Evolutionary conservation across 1,139 yeast genomes (phyloP).

Genomic region (Suhomyces bribrorum): DNA sequence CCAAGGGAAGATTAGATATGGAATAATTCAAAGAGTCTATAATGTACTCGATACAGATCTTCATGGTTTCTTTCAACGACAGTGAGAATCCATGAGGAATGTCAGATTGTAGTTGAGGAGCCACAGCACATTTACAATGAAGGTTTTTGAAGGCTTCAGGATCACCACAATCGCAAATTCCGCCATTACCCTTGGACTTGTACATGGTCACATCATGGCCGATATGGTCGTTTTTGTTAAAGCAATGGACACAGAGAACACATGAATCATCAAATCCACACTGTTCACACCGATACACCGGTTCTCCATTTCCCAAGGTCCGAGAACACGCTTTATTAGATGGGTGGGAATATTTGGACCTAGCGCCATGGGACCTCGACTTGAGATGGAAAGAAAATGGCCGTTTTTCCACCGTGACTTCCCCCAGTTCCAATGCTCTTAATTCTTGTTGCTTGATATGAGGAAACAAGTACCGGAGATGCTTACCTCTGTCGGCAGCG

Average conservation of each 20-base stretch:
- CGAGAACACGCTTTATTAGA: constrained; percentile 63
- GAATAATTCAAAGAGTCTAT: constrained; percentile 47
- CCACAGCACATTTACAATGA: constrained; percentile 48
- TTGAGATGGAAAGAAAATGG: not conserved
- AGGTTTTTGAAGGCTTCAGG: constrained; percentile 70
- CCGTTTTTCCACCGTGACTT: not conserved
- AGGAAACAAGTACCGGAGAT: constrained; percentile 30
- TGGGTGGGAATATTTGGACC: constrained; percentile 29
- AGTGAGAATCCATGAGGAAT: constrained; percentile 13
- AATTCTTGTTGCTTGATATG: constrained; percentile 2
- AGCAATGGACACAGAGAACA: constrained; percentile 70
- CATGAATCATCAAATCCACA: constrained; percentile 78
- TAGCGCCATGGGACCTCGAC: not conserved
- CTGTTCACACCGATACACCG: constrained; percentile 61
- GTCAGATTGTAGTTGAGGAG: constrained; percentile 1
- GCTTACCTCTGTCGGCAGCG: constrained; percentile 33
- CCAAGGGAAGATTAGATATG: constrained; percentile 36
- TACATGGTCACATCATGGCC: constrained; percentile 62
- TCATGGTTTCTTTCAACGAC: constrained; percentile 33
- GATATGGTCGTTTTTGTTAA: constrained; percentile 64
- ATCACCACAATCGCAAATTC: constrained; percentile 94
- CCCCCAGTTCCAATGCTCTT: not conserved
- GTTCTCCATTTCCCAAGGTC: constrained; percentile 57
- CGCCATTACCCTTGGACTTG: constrained; percentile 53
- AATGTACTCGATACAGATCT: constrained; percentile 47